A percentile compares a stretch with the other conserved stretches of the same genome.
phyloP scores from a whole-genome alignment of 495 filamentous ascomycete species.

The Aspergillus wentii region DNA sequence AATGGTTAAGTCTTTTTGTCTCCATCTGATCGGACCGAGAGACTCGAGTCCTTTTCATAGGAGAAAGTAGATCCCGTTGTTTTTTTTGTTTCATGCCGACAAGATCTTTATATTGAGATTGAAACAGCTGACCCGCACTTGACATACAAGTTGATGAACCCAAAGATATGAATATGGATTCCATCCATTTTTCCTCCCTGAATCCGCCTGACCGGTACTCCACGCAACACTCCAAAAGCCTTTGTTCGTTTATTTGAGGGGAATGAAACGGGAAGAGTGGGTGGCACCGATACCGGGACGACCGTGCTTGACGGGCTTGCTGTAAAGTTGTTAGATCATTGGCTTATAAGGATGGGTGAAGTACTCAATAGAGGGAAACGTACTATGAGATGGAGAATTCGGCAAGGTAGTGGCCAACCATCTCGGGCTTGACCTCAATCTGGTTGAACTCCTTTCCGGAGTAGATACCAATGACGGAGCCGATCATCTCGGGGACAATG shows the following conservation, averaged over 20 bases:
- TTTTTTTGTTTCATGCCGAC: constrained; percentile 34
- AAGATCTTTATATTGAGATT: constrained; percentile 47
- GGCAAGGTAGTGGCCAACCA: constrained; percentile 98
- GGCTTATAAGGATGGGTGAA: background rate
- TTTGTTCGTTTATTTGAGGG: constrained; percentile 79
- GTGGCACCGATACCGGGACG: constrained; percentile 99
- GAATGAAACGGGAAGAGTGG: constrained; percentile 99
- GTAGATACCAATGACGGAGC: constrained; percentile 96
- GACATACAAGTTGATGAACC: constrained; percentile 44
- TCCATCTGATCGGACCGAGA: background rate
- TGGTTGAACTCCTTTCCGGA: constrained; percentile 99
- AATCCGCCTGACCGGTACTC: constrained; percentile 29
- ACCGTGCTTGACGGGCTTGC: constrained; percentile 99
- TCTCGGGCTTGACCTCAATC: constrained; percentile 99
- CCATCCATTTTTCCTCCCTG: constrained; percentile 34
- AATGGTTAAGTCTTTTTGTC: background rate
- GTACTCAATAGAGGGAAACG: constrained; percentile 44
- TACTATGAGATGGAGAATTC: constrained; percentile 99
- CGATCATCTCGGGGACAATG: constrained; percentile 98
- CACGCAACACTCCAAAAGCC: constrained; percentile 40
- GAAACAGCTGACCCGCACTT: constrained; percentile 43
- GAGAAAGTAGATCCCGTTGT: constrained; percentile 8
- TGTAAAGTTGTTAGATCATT: constrained; percentile 43
- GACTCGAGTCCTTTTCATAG: constrained; percentile 10
- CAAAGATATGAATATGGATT: constrained; percentile 29